Evolutionary conservation across 2,329 filamentous ascomycete genomes (phyloP).

Genomic region (Fusarium sublunatum): DNA sequence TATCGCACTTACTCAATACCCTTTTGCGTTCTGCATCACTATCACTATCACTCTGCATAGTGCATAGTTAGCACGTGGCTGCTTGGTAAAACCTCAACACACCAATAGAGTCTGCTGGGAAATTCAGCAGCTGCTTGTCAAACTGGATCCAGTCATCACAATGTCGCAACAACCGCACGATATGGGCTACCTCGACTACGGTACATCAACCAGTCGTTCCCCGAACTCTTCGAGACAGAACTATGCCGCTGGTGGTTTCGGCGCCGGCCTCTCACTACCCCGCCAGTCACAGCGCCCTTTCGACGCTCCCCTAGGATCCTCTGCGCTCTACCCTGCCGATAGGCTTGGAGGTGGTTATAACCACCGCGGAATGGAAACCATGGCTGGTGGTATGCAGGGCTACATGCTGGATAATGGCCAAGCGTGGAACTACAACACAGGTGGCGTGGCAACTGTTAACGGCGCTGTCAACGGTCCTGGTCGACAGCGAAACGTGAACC

Average conservation of each 20-base stretch:
- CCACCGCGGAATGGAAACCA: conserved; percentile 67
- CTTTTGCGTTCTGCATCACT: conserved; percentile 10
- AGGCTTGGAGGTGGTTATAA: conserved; percentile 69
- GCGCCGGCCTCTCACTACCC: conserved; percentile 56
- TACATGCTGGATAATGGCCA: conserved; percentile 76
- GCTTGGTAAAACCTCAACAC: conserved; percentile 10
- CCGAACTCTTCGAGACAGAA: conserved; percentile 76
- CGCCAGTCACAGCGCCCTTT: conserved; percentile 77
- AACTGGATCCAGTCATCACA: conserved; percentile 39
- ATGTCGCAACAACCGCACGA: conserved; percentile 67
- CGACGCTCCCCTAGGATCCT: conserved; percentile 72
- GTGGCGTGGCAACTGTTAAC: conserved; percentile 71
- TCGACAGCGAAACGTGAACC: conserved; percentile 65
- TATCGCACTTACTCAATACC: conserved; percentile 24
- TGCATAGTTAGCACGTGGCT: conserved; percentile 18
- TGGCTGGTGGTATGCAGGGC: conserved; percentile 57
- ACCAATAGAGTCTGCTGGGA: conserved; percentile 34
- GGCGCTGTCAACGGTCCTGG: conserved; percentile 74
- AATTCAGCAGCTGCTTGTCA: conserved; percentile 40
- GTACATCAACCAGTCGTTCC: conserved; percentile 67
- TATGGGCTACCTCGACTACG: conserved; percentile 77
- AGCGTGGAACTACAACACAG: conserved; percentile 80
- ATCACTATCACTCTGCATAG: conserved; percentile 3
- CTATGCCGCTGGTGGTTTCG: conserved; percentile 64
- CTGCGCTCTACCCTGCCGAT: conserved; percentile 77